Evolutionary conservation across 2,329 filamentous ascomycete genomes (phyloP), one percentile per base, ranked within the genome.

Genomic region (Pseudogymnoascus pannorum): DNA sequence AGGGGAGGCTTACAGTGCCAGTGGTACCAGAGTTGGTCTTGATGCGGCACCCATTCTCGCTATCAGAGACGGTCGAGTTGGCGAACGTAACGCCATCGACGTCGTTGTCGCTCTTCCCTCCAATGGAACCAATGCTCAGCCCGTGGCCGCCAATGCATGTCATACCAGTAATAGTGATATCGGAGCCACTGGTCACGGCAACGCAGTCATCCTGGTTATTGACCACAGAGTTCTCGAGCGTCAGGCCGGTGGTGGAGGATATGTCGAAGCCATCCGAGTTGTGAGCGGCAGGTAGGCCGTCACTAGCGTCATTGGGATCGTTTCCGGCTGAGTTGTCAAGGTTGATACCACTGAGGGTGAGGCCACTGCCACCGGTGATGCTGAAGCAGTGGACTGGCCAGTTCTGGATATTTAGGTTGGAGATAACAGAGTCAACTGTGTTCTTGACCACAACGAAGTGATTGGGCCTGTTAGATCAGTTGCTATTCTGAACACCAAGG

Each of bases 191-290:
- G 74, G 84, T 85, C 66, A 85, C 73, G 33, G 82, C 82, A 9
- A 85, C 71, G 67, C 82, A 85, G 67, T 85, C 82, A 63, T 85
- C 82, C 71, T 85, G 82, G 73, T 84, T 84, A 68, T 79, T 75
- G 60, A 84, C 74, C 60, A 73, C 76, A 24, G 80, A 79, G 42
- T 77, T 77, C 59, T 74, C 74, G 68, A 85, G 83, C 58, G 73
- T 77, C 36, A 84, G 73, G 35, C 74, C 75, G 22, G 72, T 74
- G 14, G 75, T 79, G 33, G 69, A 73, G 38, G 78, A 78, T 44
- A 82, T 73, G 64, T 82, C 78, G 65, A 81, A 82, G 14, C 74
- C 79, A 66, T 85, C 82, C 2, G 81, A 85, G 74, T 85, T 85
- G 66, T 79, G 75, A 6, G 74, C 76, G n/a, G 57, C 57, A 29